A percentile compares a stretch with the other conserved stretches of the same genome.
Evolutionary conservation across 2,329 filamentous ascomycete genomes (phyloP).

Genomic region (Nectriaceae sp.): DNA sequence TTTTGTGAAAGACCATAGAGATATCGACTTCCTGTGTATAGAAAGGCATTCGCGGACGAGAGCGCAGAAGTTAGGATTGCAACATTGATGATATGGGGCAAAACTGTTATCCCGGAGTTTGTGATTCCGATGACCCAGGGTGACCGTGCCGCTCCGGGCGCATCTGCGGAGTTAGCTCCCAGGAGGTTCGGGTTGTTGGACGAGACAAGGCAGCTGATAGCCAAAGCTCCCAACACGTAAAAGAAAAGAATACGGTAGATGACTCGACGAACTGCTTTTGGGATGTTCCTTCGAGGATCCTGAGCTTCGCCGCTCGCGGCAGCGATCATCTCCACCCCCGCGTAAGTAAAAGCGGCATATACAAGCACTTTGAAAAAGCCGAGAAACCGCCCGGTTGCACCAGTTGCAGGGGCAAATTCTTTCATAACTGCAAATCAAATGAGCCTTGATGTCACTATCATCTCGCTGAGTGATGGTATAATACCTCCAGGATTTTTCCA

Average conservation of each 20-base stretch:
- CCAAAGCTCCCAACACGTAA: slow-evolving; percentile 1
- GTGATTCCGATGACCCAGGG: slow-evolving; percentile 3
- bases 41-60: background rate
- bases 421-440: background rate
- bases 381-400: slow-evolving; percentile 5
- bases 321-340: slow-evolving; percentile 5
- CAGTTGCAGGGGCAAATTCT: background rate
- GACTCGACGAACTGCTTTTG: slow-evolving; percentile 5
- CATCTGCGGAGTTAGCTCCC: background rate
- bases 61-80: slow-evolving; percentile 2
- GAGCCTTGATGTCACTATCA: background rate
- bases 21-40: background rate
- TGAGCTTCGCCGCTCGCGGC: slow-evolving; percentile 5
- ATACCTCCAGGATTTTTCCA: slow-evolving; percentile 31
- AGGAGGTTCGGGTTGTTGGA: slow-evolving; percentile 2
- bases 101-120: background rate
- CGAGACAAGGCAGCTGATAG: background rate
- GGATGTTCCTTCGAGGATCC: slow-evolving; percentile 5
- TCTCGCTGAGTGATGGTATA: background rate
- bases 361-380: slow-evolving; percentile 7
- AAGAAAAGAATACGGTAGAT: slow-evolving; percentile 1
- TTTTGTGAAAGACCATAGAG: slow-evolving; percentile 1
- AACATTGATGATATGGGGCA: slow-evolving; percentile 1
- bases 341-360: slow-evolving; percentile 7
- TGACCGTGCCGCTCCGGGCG: background rate